Evolutionary conservation across 306 rosid genomes (phyloP), one percentile per base, ranked within the genome.

Genomic region (Prunus dulcis): DNA sequence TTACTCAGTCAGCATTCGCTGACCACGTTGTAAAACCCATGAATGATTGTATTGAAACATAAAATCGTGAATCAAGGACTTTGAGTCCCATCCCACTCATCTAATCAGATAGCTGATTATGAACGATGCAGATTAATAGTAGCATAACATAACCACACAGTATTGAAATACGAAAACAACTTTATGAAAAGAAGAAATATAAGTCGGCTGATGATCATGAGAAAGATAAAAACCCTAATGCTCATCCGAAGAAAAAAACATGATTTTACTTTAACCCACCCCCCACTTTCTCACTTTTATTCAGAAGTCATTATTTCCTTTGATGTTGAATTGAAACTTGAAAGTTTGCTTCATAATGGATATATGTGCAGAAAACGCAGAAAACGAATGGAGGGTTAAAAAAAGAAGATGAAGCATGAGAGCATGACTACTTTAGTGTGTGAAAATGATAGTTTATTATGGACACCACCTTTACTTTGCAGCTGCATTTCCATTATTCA

Each of bases 361-460:
- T 58, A 43, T 61, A 38, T 6, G 22, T 6, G 22, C 2, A 2
- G n/a, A 32, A 43, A 76, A 27, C 20, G 22, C 2, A 2, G n/a
- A 32, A 43, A 76, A 45, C 20, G 20, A 65, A 47, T 64, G 64
- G 43, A 7, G 2, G 43, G 22, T 52, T 52, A 53, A 72, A 68
- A 55, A 55, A 32, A 43, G 32, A 68, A 69, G 49, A 76, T 13
- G 61, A 68, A 79, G 64, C 63, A 53, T 60, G 81, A 74, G 81
- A 74, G 83, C 83, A 81, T 81, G 87, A 72, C 64, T 82, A 15
- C 51, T 17, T 63, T 63, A 38, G 43, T 38, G 38, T 32, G 38
- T 32, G 38, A 34, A 38, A 38, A 38, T 38, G 43, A 38, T 38
- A 38, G 43, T 38, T 38, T 38, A 38, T 38, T 38, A 38, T 38